Base-by-base conservation (phyloP, 768 basidiomycete species). In the Sporobolomyces phaffii region DNA sequence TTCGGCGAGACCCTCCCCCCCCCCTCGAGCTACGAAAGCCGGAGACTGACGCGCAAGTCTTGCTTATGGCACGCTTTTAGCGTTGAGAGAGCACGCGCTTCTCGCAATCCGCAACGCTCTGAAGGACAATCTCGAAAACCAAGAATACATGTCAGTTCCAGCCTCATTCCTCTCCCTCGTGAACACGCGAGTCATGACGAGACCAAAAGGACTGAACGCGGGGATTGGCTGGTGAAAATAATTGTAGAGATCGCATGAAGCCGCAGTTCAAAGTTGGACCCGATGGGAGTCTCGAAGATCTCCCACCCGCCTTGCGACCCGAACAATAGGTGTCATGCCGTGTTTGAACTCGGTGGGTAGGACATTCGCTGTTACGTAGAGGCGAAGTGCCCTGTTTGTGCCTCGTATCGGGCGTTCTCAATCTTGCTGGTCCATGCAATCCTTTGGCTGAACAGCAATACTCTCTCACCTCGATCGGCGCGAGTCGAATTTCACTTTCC, bases 11-110 rank as follows among this genome's bases (percentile, higher is more conserved):
- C 29, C 29, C 53, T 22, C 18, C 33, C 22, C 24, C 28, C 5
- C 15, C 22, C 15, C 31, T 4, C 9, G 2, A 22, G 2, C 36
- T 1, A 1, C 2, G 34, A 20, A 5, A 17, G 48, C 18, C 17
- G 38, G n/a, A 33, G 17, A 45, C 18, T 13, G n/a, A 8, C 44
- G 11, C 44, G 20, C 22, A 34, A 31, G 48, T 38, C 38, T 10
- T 24, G 44, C 44, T n/a, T n/a, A n/a, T n/a, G 51, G 29, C n/a
- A 13, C 1, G 18, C 24, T 11, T n/a, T 4, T 47, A 91, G 93
- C 90, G 78, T 80, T 98, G 51, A 86, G 91, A 24, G 93, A 97
- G 78, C 90, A 96, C 75, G 91, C 92, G 3, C 84, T 97, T 45
- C 86, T 96, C 70, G 83, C 90, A 24, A 80, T 96, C 24, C 84